Evolutionary conservation across 2,329 filamentous ascomycete species (phyloP).

Genomic region (Fusarium nematophilum): DNA sequence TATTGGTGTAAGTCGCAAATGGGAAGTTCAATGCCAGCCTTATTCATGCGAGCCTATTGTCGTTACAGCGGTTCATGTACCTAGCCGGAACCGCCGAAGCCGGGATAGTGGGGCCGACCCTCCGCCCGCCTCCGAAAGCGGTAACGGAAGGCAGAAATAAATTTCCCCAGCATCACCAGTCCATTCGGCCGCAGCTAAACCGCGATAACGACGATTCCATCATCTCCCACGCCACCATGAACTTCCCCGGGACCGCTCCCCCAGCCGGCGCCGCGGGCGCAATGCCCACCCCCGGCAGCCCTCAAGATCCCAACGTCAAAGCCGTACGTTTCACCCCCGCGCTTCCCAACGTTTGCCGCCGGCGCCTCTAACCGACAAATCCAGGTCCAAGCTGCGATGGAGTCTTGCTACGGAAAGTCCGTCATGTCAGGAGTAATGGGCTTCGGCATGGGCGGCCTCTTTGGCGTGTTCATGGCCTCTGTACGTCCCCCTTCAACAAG

Average conservation of each 20-base stretch:
- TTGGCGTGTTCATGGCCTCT: slow-evolving; percentile 97
- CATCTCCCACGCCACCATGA: slow-evolving; percentile 49
- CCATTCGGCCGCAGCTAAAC: slow-evolving; percentile 30
- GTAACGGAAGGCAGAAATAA: slow-evolving; percentile 55
- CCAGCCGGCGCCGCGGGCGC: slow-evolving; percentile 38
- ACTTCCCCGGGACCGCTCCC: slow-evolving; percentile 49
- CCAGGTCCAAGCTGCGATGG: slow-evolving; percentile 86
- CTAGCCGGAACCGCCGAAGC: slow-evolving; percentile 22
- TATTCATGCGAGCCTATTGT: no score
- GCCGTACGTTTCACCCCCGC: slow-evolving; percentile 50
- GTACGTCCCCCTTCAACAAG: slow-evolving; percentile 75
- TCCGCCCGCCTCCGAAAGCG: slow-evolving; percentile 44
- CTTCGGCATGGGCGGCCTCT: slow-evolving; percentile 91
- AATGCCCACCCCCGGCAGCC: slow-evolving; percentile 44
- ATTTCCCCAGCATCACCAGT: slow-evolving; percentile 32
- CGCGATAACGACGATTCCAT: slow-evolving; percentile 19
- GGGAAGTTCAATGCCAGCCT: no score
- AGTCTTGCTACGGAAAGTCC: slow-evolving; percentile 91
- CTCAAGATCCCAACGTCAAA: slow-evolving; percentile 65
- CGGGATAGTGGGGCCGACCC: slow-evolving; percentile 42
- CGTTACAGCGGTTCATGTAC: no score
- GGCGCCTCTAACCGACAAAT: slow-evolving; percentile 15
- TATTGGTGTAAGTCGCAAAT: no score
- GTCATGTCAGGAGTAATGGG: slow-evolving; percentile 92
- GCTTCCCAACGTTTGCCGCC: neutral